phyloP scores from a whole-genome alignment of 805 yeast species.

The Hanseniaspora singularis region DNA sequence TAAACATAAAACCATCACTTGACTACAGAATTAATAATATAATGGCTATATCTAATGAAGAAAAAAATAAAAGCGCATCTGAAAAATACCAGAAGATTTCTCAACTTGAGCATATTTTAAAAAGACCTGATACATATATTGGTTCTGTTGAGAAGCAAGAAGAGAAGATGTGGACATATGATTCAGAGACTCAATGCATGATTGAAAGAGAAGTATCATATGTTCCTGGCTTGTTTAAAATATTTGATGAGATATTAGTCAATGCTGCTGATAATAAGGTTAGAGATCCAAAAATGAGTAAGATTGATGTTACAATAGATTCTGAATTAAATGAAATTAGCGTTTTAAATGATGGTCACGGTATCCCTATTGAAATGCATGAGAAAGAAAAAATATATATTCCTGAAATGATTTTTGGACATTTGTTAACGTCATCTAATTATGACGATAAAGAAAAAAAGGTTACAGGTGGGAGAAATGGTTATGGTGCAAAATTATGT shows the following conservation, averaged over 20 bases:
- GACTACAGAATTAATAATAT: neutral
- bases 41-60: neutral
- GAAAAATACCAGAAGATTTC: constrained; percentile 87
- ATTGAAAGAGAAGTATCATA: constrained; percentile 50
- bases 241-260: constrained; percentile 91
- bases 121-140: constrained; percentile 94
- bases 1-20: too few relatives aligned
- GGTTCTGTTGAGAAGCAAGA: constrained; percentile 83
- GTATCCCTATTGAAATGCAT: constrained; percentile 92
- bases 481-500: constrained; percentile 95
- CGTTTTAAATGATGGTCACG: constrained; percentile 85
- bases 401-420: constrained; percentile 93
- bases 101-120: constrained; percentile 88
- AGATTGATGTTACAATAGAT: constrained; percentile 70
- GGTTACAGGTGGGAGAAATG: constrained; percentile 97
- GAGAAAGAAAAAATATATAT: constrained; percentile 82
- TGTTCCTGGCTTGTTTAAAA: constrained; percentile 93
- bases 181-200: constrained; percentile 52
- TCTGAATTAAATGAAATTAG: constrained; percentile 61
- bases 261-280: constrained; percentile 98
- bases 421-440: constrained; percentile 85
- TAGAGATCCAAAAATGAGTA: constrained; percentile 82
- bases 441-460: constrained; percentile 91
- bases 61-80: constrained; percentile 33
- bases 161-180: constrained; percentile 75